Evolutionary conservation across 176 grass and related monocot species (phyloP).

Genomic region (Coix lacrymajobi): DNA sequence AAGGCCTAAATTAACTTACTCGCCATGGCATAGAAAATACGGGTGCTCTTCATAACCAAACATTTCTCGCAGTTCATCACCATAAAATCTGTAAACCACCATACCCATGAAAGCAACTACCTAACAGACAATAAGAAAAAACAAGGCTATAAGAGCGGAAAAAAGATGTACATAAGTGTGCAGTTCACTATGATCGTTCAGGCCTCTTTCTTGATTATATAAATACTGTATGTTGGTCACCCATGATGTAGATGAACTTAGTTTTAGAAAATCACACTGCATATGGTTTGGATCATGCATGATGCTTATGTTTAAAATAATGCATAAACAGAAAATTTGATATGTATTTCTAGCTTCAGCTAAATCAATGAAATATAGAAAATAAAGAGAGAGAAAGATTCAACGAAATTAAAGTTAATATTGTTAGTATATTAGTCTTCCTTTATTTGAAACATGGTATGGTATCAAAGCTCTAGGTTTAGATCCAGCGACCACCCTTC

Average conservation of each 20-base stretch:
- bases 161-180: neutral
- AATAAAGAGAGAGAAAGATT: neutral
- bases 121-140: constrained; percentile 53
- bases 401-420: too few relatives aligned
- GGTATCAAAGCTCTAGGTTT: too few relatives aligned
- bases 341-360: neutral
- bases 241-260: neutral
- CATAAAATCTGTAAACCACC: constrained; percentile 96
- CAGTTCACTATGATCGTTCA: neutral
- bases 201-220: neutral
- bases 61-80: constrained; percentile 98
- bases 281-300: neutral
- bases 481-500: too few relatives aligned
- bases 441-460: too few relatives aligned
- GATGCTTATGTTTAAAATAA: neutral
- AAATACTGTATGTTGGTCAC: neutral
- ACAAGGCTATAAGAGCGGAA: constrained; percentile 26
- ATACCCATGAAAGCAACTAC: constrained; percentile 88
- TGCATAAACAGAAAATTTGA: neutral
- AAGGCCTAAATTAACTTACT: constrained; percentile 72
- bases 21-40: constrained; percentile 92
- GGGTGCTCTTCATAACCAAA: constrained; percentile 97
- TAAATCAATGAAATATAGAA: constrained; percentile 14
- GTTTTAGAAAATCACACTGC: neutral
- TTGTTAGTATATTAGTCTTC: too few relatives aligned